A percentile compares a stretch with the other conserved stretches of the same genome.
These are phyloP conservation scores for Erysimum cheiranthoides DNA, from an alignment of 345 rosid species.

Conservation along the genomic window DNA sequence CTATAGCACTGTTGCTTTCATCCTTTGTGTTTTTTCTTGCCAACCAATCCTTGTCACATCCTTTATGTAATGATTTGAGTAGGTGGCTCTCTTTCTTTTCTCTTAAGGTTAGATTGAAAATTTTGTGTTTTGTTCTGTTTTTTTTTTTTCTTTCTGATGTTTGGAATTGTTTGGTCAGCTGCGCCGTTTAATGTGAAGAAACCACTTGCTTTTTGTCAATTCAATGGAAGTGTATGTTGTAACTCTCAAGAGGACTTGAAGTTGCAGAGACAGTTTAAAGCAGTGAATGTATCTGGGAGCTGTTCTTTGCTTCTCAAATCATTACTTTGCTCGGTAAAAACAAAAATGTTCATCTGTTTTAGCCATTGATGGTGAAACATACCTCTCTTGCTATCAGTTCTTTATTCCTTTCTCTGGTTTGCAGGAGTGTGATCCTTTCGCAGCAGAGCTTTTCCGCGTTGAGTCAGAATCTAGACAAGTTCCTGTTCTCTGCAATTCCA, in stretches of 20 bases:
- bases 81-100: conserved; percentile 30
- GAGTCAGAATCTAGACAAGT: conserved; percentile 43
- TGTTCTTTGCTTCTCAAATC: conserved; percentile 44
- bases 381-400: neutral
- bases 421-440: conserved; percentile 47
- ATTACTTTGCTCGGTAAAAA: conserved; percentile 44
- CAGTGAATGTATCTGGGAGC: conserved; percentile 22
- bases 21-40: conserved; percentile 52
- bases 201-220: conserved; percentile 38
- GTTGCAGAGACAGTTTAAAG: conserved; percentile 36
- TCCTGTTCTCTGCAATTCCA: conserved; percentile 46
- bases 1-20: conserved; percentile 21
- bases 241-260: conserved; percentile 24
- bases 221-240: conserved; percentile 45
- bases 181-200: conserved; percentile 25
- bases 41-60: conserved; percentile 51
- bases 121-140: neutral
- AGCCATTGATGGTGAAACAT: conserved; percentile 7
- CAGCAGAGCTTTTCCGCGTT: conserved; percentile 43
- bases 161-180: conserved; percentile 38
- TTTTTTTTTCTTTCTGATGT: conserved; percentile 27
- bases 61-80: conserved; percentile 72
- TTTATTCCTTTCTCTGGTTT: conserved; percentile 10
- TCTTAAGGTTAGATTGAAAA: neutral
- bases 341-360: neutral